These are phyloP conservation scores for Syzygium aromaticum DNA, from an alignment of 345 rosid species.

Conservation along the genomic window DNA sequence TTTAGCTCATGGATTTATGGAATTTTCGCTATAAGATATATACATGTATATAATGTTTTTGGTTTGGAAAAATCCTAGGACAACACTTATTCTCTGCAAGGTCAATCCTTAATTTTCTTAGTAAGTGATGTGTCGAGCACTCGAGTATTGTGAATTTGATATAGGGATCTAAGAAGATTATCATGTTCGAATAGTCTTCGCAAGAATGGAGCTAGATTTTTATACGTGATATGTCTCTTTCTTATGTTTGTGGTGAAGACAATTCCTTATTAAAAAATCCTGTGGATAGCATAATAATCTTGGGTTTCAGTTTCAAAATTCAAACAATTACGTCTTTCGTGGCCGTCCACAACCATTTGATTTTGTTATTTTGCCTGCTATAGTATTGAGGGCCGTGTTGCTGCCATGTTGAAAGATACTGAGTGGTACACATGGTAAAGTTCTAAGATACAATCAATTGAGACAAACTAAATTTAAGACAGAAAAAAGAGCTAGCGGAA, in stretches of 20 bases:
- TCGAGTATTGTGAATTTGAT: not conserved
- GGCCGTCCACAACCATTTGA: not conserved
- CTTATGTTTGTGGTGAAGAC: not conserved
- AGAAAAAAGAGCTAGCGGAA: not conserved
- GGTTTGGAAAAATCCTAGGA: fast-evolving
- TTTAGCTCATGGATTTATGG: not conserved
- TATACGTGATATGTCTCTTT: not conserved
- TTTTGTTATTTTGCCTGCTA: not conserved
- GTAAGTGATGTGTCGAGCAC: fast-evolving
- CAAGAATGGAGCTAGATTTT: not conserved
- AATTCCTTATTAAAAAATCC: not conserved
- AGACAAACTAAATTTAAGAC: not conserved
- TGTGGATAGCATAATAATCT: not conserved
- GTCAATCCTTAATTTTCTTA: not conserved
- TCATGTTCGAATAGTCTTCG: not conserved
- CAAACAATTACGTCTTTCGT: not conserved
- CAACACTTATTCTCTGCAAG: not conserved
- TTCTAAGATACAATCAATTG: not conserved
- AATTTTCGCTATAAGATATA: not conserved
- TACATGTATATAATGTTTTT: not conserved
- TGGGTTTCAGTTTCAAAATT: not conserved
- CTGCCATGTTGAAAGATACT: not conserved
- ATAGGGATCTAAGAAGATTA: not conserved
- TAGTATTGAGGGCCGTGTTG: not conserved
- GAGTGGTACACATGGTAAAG: not conserved